These are phyloP conservation scores for Cenchrus americanus DNA, from an alignment of 176 grass and related monocot species.

Conservation along the genomic window DNA sequence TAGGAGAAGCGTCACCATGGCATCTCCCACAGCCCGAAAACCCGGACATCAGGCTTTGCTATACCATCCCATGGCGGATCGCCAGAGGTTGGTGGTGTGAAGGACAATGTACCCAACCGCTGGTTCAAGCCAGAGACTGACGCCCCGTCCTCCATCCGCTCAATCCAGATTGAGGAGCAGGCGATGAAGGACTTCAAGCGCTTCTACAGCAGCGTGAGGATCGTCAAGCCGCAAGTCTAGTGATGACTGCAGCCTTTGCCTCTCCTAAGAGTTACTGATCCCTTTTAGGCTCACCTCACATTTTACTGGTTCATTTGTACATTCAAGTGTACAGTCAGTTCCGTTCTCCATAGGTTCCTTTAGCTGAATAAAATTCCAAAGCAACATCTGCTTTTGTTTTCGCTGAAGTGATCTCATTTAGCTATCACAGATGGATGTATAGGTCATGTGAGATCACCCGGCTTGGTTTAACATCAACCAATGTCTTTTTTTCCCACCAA, in stretches of 20 bases:
- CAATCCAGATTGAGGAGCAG: conserved; percentile 95
- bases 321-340: conserved; percentile 67
- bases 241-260: background rate
- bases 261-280: conserved; percentile 33
- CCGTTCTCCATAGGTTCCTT: conserved; percentile 31
- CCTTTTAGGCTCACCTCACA: conserved; percentile 34
- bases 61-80: conserved; percentile 49
- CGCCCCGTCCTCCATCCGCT: conserved; percentile 85
- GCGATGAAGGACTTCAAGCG: conserved; percentile 98
- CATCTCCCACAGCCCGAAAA: conserved; percentile 78
- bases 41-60: conserved; percentile 72
- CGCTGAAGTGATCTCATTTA: conserved; percentile 33
- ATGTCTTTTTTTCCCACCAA: conserved; percentile 40
- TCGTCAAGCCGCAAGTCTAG: conserved; percentile 79
- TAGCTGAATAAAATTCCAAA: conserved; percentile 42
- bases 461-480: conserved; percentile 33
- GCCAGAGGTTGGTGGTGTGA: conserved; percentile 51
- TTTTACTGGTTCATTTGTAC: conserved; percentile 51
- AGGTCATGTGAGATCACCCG: conserved; percentile 45
- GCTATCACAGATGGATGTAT: conserved; percentile 40
- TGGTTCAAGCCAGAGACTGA: conserved; percentile 92
- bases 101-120: conserved; percentile 74
- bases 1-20: conserved; percentile 80
- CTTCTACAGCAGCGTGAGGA: conserved; percentile 91
- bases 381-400: conserved; percentile 10